phyloP scores from a whole-genome alignment of 345 rosid species.

The Pseudoturritis turrita region DNA sequence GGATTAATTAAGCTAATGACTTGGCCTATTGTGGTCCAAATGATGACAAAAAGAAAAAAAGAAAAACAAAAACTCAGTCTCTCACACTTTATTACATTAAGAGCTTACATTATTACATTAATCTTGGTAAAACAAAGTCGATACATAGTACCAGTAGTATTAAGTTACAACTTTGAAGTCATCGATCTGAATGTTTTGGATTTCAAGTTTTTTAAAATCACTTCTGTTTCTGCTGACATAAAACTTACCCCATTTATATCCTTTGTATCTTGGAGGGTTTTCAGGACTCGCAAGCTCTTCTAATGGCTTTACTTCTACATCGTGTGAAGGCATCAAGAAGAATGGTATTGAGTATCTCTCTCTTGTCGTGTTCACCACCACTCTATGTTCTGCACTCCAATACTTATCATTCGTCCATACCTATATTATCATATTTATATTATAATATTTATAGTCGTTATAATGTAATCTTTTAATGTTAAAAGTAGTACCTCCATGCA shows the following conservation, averaged over 20 bases:
- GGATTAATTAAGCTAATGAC: too few species aligned
- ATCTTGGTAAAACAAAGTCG: neutral
- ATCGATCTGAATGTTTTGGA: constrained; percentile 41
- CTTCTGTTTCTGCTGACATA: constrained; percentile 50
- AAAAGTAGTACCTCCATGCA: constrained; percentile 40
- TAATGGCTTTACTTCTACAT: constrained; percentile 53
- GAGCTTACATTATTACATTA: neutral
- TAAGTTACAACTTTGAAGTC: constrained; percentile 32
- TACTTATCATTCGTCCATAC: constrained; percentile 62
- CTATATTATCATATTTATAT: constrained; percentile 21
- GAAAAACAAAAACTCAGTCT: too few species aligned
- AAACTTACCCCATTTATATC: constrained; percentile 65
- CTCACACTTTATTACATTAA: neutral
- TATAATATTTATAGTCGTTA: neutral
- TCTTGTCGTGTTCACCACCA: constrained; percentile 45
- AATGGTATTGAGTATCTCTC: constrained; percentile 59
- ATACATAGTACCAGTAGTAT: neutral
- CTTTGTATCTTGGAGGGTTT: constrained; percentile 47
- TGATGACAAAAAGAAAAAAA: too few species aligned
- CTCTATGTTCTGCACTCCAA: constrained; percentile 65
- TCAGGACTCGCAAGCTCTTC: constrained; percentile 48
- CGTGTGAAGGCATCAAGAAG: constrained; percentile 54
- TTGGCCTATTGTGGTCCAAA: too few species aligned
- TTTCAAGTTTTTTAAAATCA: constrained; percentile 42
- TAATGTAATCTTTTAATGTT: neutral